Conservation (phyloP, 805 yeast species). For the Candida multigemmis region DNA sequence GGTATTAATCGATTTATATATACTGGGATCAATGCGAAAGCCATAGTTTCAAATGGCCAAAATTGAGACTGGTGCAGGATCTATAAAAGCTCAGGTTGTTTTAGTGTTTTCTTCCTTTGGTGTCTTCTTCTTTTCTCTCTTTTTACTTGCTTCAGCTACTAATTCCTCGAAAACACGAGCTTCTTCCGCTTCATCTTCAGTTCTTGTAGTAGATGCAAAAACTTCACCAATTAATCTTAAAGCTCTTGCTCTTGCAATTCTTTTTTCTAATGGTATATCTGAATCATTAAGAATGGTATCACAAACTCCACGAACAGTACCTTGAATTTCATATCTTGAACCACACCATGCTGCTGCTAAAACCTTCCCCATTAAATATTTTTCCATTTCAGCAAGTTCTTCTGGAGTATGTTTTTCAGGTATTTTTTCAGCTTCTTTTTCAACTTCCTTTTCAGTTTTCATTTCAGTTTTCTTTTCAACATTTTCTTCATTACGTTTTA, state of each 20-base stretch:
- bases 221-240: conserved; percentile 54
- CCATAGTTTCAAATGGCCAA: no score
- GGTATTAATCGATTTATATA: no score
- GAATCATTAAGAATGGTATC: conserved; percentile 55
- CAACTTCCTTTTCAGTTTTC: conserved; percentile 3
- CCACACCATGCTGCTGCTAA: conserved; percentile 83
- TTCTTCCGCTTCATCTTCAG: conserved; percentile 64
- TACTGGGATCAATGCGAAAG: no score
- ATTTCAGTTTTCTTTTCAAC: conserved; percentile 5
- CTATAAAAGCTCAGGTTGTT: neutral
- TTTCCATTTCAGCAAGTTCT: conserved; percentile 63
- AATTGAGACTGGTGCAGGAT: conserved; percentile 1
- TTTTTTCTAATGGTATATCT: conserved; percentile 33
- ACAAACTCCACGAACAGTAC: conserved; percentile 65
- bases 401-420: conserved; percentile 43
- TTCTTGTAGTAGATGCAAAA: conserved; percentile 49
- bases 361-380: conserved; percentile 68
- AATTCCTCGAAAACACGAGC: conserved; percentile 71
- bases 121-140: conserved; percentile 25
- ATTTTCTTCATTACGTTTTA: conserved; percentile 15
- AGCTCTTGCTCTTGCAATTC: conserved; percentile 55
- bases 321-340: conserved; percentile 67
- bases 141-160: conserved; percentile 40
- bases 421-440: conserved; percentile 7
- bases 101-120: neutral